A percentile compares a stretch with the other conserved stretches of the same genome.
Evolutionary conservation across 768 basidiomycete genomes (phyloP).

Genomic region (Candolleomyces eurysporus): DNA sequence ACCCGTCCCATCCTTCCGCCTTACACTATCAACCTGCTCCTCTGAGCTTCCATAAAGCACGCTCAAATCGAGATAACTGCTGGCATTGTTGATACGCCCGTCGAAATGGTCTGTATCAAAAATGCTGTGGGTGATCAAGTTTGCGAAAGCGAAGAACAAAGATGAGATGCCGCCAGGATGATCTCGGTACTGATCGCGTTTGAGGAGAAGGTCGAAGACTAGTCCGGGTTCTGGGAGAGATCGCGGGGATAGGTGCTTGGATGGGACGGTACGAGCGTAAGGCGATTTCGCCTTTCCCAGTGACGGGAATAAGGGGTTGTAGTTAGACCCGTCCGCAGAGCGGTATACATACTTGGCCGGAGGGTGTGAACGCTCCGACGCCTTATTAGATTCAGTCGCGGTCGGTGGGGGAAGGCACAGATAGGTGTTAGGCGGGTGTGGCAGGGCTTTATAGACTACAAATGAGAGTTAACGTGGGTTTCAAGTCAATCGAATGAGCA

Average conservation of each 20-base stretch:
- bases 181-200: conserved; percentile 43
- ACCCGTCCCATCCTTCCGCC: conserved; percentile 66
- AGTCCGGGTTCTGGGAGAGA: conserved; percentile 63
- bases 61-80: conserved; percentile 76
- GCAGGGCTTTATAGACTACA: conserved; percentile 76
- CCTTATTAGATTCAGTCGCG: not conserved
- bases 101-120: conserved; percentile 57
- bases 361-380: not conserved
- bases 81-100: conserved; percentile 57
- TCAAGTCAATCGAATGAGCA: conserved; percentile 6
- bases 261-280: conserved; percentile 67
- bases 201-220: conserved; percentile 70
- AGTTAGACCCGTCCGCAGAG: conserved; percentile 58
- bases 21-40: conserved; percentile 43
- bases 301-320: conserved; percentile 52
- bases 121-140: conserved; percentile 70
- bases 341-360: conserved; percentile 51
- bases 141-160: conserved; percentile 77
- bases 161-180: conserved; percentile 73
- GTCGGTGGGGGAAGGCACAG: conserved; percentile 24
- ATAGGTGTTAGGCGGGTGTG: conserved; percentile 66
- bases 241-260: conserved; percentile 38
- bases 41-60: conserved; percentile 68
- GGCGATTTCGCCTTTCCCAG: conserved; percentile 62
- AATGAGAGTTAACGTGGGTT: conserved; percentile 14